These are phyloP conservation scores for Mariannaea elegans DNA, from an alignment of 2,329 filamentous ascomycete species.

Conservation along the genomic window DNA sequence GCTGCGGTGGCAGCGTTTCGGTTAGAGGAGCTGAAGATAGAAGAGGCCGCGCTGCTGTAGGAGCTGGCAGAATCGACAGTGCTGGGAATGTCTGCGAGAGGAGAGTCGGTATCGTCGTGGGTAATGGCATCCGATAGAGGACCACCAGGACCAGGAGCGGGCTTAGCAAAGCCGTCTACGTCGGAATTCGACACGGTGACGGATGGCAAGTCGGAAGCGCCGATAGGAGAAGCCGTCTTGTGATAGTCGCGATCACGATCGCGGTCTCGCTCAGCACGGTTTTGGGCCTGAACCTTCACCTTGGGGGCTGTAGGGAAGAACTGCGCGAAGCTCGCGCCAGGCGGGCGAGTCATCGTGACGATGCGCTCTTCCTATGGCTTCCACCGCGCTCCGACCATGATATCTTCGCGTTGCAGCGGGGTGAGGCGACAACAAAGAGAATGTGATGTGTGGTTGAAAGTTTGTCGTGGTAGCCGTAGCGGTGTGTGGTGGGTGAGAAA, in stretches of 20 bases:
- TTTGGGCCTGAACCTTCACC: slow-evolving; percentile 58
- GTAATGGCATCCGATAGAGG: slow-evolving; percentile 38
- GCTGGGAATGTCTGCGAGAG: slow-evolving; percentile 73
- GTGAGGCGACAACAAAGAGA: slow-evolving; percentile 9
- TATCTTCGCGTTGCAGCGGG: slow-evolving; percentile 52
- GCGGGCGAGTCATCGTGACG: slow-evolving; percentile 80
- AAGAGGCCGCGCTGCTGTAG: slow-evolving; percentile 74
- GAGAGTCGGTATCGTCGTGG: slow-evolving; percentile 66
- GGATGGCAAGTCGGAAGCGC: slow-evolving; percentile 36
- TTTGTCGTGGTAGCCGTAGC: slow-evolving; percentile 15
- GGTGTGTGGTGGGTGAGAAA: slow-evolving; percentile 11
- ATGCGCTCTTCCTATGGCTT: slow-evolving; percentile 60
- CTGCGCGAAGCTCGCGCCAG: slow-evolving; percentile 81
- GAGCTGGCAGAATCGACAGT: slow-evolving; percentile 78
- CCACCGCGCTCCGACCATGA: slow-evolving; percentile 65
- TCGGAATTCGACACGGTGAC: slow-evolving; percentile 37
- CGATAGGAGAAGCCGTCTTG: slow-evolving; percentile 36
- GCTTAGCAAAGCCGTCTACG: slow-evolving; percentile 33
- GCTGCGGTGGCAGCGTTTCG: slow-evolving; percentile 52
- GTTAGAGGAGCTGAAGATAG: slow-evolving; percentile 69
- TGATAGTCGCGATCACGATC: slow-evolving; percentile 45
- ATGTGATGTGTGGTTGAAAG: slow-evolving; percentile 5
- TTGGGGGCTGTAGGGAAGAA: slow-evolving; percentile 85
- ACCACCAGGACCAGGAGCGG: slow-evolving; percentile 29
- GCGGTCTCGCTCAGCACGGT: slow-evolving; percentile 44